A percentile compares a stretch with the other conserved stretches of the same genome.
Evolutionary conservation across 2,329 filamentous ascomycete genomes (phyloP).

Genomic region (Fusarium coffeatum): DNA sequence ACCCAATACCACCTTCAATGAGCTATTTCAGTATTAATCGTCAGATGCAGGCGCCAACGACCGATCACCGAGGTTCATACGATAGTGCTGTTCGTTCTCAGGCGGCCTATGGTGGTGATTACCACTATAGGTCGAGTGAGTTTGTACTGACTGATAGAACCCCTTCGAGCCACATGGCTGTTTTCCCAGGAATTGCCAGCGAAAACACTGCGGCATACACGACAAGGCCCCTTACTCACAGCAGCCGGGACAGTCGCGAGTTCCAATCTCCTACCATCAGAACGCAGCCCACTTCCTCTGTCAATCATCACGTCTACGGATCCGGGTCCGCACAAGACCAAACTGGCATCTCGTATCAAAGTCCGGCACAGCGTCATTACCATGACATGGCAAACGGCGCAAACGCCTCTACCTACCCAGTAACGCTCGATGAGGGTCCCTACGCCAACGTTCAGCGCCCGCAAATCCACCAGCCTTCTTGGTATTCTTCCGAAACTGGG

Average conservation of each 20-base stretch:
- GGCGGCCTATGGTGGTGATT: not conserved
- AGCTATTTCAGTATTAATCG: constrained; percentile 38
- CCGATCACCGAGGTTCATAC: constrained; percentile 30
- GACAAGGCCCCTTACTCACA: not conserved
- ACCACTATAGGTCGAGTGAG: constrained; percentile 9
- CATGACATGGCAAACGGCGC: not conserved
- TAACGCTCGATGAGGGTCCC: not conserved
- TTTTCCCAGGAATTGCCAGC: not conserved
- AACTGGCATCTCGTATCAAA: constrained; percentile 8
- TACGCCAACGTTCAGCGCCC: not conserved
- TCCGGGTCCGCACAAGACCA: constrained; percentile 2
- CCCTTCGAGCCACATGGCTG: not conserved
- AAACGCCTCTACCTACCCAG: not conserved
- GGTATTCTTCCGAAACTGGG: constrained; percentile 20
- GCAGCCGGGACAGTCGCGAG: constrained; percentile 2
- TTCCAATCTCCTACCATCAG: not conserved
- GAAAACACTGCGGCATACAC: not conserved
- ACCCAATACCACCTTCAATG: constrained; percentile 30
- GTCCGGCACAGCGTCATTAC: not conserved
- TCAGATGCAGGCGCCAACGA: constrained; percentile 37
- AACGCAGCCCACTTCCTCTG: constrained; percentile 6
- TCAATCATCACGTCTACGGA: not conserved
- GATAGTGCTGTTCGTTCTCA: constrained; percentile 15
- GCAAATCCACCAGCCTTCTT: constrained; percentile 24
- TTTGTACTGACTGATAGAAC: constrained; percentile 23